Evolutionary conservation across 148 eudicot species (phyloP).

Genomic region (Fagopyrum homotropicum): DNA sequence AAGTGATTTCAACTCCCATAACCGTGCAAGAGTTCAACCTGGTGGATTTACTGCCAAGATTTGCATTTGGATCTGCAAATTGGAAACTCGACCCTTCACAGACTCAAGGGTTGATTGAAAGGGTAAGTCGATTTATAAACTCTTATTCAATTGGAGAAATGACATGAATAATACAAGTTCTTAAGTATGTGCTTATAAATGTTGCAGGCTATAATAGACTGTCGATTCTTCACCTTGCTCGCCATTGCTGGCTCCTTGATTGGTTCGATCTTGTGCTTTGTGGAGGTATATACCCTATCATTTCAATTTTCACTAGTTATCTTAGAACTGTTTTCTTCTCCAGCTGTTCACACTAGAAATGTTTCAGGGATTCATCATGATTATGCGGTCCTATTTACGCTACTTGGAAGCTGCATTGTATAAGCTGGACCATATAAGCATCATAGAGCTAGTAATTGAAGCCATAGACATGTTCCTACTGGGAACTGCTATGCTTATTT

Average conservation of each 20-base stretch:
- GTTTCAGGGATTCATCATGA: conserved; percentile 46
- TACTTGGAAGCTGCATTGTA: conserved; percentile 39
- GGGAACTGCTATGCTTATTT: conserved; percentile 59
- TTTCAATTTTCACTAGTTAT: not conserved
- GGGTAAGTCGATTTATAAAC: not conserved
- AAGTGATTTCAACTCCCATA: not conserved
- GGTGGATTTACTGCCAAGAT: not conserved
- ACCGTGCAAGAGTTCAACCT: not conserved
- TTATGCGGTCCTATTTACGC: conserved; percentile 44
- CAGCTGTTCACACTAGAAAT: not conserved
- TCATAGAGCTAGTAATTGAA: conserved; percentile 39
- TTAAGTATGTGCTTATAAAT: not conserved
- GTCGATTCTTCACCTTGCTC: conserved; percentile 63
- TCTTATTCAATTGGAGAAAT: not conserved
- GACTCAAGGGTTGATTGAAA: conserved; percentile 3
- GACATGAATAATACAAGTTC: not conserved
- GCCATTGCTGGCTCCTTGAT: conserved; percentile 62
- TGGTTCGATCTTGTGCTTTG: conserved; percentile 64
- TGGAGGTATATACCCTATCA: conserved; percentile 39
- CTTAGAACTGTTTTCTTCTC: not conserved
- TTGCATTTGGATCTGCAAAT: not conserved
- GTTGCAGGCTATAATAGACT: conserved; percentile 49
- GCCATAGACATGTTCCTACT: conserved; percentile 70
- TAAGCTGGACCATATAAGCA: conserved; percentile 27
- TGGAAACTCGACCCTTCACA: not conserved